phyloP scores from a whole-genome alignment of 805 yeast species.

The Starmerella apis region DNA sequence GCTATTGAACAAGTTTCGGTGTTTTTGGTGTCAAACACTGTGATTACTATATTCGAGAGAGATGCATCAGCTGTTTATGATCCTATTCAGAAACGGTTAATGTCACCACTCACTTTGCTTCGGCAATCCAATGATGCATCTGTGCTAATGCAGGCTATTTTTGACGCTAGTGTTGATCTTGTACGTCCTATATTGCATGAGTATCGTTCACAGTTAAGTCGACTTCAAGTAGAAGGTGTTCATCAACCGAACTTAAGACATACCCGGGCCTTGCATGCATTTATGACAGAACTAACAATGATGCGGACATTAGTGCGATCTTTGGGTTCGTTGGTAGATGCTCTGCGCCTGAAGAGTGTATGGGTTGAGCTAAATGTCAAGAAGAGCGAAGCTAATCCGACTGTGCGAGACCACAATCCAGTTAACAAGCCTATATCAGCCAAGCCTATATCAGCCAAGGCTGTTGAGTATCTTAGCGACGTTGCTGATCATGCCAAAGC shows the following conservation, averaged over 20 bases:
- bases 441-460: conserved; percentile 34
- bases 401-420: too few relatives aligned
- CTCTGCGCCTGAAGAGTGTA: conserved; percentile 27
- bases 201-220: conserved; percentile 40
- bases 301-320: conserved; percentile 42
- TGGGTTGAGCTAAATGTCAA: neutral
- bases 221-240: conserved; percentile 44
- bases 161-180: conserved; percentile 47
- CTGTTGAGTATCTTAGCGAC: conserved; percentile 44
- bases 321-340: conserved; percentile 38
- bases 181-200: conserved; percentile 45
- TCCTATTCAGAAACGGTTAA: conserved; percentile 42
- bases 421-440: neutral
- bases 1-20: conserved; percentile 50
- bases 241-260: conserved; percentile 42
- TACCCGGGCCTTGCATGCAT: conserved; percentile 44
- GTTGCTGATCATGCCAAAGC: conserved; percentile 47
- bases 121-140: conserved; percentile 45
- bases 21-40: conserved; percentile 39
- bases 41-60: conserved; percentile 49
- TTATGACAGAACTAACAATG: conserved; percentile 44
- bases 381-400: neutral
- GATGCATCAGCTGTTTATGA: conserved; percentile 44
- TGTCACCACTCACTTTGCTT: conserved; percentile 39
- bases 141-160: conserved; percentile 43